Conservation (phyloP, 805 yeast species). For the Limtongozyma cylindracea region DNA sequence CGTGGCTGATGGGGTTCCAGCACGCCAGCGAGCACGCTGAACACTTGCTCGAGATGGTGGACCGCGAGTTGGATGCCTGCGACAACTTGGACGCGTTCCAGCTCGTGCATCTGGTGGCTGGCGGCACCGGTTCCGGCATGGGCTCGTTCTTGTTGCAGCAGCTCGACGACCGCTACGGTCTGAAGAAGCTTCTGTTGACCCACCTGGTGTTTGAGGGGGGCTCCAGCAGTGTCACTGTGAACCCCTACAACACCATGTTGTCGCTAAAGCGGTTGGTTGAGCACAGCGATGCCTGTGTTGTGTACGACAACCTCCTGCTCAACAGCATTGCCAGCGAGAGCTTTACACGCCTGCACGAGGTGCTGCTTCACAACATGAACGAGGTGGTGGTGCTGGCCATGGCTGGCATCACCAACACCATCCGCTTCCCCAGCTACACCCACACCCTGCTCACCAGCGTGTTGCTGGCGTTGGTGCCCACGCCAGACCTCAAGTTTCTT, state of each 20-base stretch:
- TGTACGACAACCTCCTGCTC: slow-evolving; percentile 76
- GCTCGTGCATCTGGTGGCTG: slow-evolving; percentile 83
- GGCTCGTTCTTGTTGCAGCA: slow-evolving; percentile 67
- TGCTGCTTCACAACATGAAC: slow-evolving; percentile 61
- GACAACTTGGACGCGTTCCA: slow-evolving; percentile 83
- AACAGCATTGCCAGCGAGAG: slow-evolving; percentile 37
- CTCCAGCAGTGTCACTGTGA: slow-evolving; percentile 91
- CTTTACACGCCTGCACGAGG: slow-evolving; percentile 12
- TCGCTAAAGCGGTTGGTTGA: slow-evolving; percentile 66
- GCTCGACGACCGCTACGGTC: slow-evolving; percentile 49
- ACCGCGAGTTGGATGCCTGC: slow-evolving; percentile 73
- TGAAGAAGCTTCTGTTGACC: slow-evolving; percentile 64
- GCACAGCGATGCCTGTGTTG: slow-evolving; percentile 67
- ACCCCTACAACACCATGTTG: slow-evolving; percentile 78
- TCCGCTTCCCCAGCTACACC: slow-evolving; percentile 81
- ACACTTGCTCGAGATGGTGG: slow-evolving; percentile 59
- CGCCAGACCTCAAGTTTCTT: slow-evolving; percentile 47
- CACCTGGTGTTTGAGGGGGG: slow-evolving; percentile 70
- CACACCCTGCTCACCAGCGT: slow-evolving; percentile 70
- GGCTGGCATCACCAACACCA: slow-evolving; percentile 65
- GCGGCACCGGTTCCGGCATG: slow-evolving; percentile 95
- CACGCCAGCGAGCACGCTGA: slow-evolving; percentile 49
- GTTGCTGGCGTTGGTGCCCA: slow-evolving; percentile 60
- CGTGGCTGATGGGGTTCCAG: slow-evolving; percentile 80
- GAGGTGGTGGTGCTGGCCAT: slow-evolving; percentile 67